These are phyloP conservation scores for Barnettozyma hawaiiensis DNA, from an alignment of 1,139 yeast species.

Conservation along the genomic window DNA sequence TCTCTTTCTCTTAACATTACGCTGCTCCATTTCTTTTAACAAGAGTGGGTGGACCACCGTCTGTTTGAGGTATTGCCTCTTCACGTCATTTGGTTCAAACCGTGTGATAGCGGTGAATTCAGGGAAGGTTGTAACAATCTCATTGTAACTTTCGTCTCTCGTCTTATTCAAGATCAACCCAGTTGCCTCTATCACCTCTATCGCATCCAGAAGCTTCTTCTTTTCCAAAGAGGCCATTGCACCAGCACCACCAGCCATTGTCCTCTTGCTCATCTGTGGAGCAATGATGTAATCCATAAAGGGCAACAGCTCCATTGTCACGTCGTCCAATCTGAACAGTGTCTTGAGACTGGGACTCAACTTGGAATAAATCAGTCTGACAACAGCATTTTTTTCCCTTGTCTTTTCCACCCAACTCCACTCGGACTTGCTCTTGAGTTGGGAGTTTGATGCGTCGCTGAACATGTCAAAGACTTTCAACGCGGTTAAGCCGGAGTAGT, in stretches of 20 bases:
- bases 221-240: slow-evolving; percentile 24
- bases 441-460: slow-evolving; percentile 48
- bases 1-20: slow-evolving; percentile 33
- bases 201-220: slow-evolving; percentile 24
- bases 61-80: slow-evolving; percentile 24
- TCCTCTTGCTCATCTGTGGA: slow-evolving; percentile 34
- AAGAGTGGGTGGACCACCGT: slow-evolving; percentile 29
- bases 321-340: slow-evolving; percentile 10
- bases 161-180: slow-evolving; percentile 27
- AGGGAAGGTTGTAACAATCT: slow-evolving; percentile 29
- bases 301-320: slow-evolving; percentile 39
- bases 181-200: slow-evolving; percentile 28
- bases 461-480: slow-evolving; percentile 62
- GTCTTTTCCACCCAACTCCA: slow-evolving; percentile 32
- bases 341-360: slow-evolving; percentile 17
- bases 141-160: slow-evolving; percentile 26
- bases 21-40: slow-evolving; percentile 38
- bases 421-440: slow-evolving; percentile 35
- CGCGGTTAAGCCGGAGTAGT: slow-evolving; percentile 53
- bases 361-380: slow-evolving; percentile 12
- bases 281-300: slow-evolving; percentile 40
- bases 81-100: slow-evolving; percentile 18
- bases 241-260: slow-evolving; percentile 9
- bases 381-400: slow-evolving; percentile 13
- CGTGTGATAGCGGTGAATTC: slow-evolving; percentile 20